phyloP scores from a whole-genome alignment of 1,284 basidiomycete genomes.

The Irpex lacteus region DNA sequence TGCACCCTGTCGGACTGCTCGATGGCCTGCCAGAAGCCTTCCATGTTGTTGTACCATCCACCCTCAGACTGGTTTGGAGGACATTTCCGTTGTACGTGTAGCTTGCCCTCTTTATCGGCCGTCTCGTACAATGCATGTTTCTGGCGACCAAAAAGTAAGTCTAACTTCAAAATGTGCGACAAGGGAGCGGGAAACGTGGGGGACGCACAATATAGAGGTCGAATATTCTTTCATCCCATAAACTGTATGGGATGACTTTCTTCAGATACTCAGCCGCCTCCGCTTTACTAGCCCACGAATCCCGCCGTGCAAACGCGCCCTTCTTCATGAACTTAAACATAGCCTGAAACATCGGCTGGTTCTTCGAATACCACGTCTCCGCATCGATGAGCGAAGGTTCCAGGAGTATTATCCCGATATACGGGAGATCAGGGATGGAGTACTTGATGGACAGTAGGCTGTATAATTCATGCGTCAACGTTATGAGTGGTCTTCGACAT shows the following conservation, averaged over 20 bases:
- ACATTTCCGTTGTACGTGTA: neutral
- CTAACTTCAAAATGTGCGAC: too few relatives aligned
- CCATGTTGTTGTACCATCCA: neutral
- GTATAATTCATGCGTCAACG: too few relatives aligned
- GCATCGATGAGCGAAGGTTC: constrained; percentile 7
- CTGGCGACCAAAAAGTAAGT: neutral
- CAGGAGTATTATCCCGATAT: constrained; percentile 4
- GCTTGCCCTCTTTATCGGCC: neutral
- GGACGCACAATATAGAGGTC: neutral
- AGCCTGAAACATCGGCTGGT: neutral
- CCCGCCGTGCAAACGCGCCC: neutral
- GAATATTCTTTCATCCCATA: constrained; percentile 7
- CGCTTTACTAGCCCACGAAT: constrained; percentile 2
- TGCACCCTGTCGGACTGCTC: neutral
- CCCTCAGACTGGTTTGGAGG: neutral
- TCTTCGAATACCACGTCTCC: neutral
- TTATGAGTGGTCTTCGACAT: too few relatives aligned
- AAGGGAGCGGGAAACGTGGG: neutral
- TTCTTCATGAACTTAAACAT: neutral
- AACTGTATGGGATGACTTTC: neutral
- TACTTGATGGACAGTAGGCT: neutral
- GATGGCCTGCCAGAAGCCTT: neutral
- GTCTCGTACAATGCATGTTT: neutral
- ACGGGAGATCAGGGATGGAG: neutral
- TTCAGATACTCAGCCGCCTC: neutral